Evolutionary conservation across 2,329 filamentous ascomycete species (phyloP), one percentile per base, ranked within the genome.

Genomic region (Clonostachys byssicola): DNA sequence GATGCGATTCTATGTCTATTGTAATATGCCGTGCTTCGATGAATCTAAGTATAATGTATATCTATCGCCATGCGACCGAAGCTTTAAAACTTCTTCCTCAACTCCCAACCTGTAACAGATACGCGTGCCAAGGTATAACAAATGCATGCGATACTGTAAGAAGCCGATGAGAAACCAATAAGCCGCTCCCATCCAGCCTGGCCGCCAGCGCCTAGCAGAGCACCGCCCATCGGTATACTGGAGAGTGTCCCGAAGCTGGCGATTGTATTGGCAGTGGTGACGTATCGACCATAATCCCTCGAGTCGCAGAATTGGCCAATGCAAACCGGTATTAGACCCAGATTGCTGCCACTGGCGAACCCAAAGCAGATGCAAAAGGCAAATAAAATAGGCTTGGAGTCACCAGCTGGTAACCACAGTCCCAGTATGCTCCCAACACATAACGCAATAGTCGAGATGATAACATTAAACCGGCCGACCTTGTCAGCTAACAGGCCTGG

Each of bases 251-350:
- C 84, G 55, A 89, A 80, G 43, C 78, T 81, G 12, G 87, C 84
- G 33, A 89, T 68, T 0, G 81, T 86, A 57, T 86, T 89, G 43
- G 81, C 80, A 2, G 84, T 88, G 2, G 84, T 83, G 54, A 85
- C 88, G 51, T 86, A 83, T 35, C 83, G 70, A 0, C 86, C 86
- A 52, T 88, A 88, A 43, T 88, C 72, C 51, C 84, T 77, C 1
- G 83, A 86, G 20, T 77, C 74, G 62, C 86, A 89, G 2, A 89
- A 72, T 61, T 87, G 82, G 1, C 83, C 83, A 2, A 90, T 74
- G 51, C 86, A 89, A 1, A 89, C 86, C 0, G 87, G 86, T 0
- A 84, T 86, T 43, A 90, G 60, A 6, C 76, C 81, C 55, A 90
- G 88, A 48, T 86, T 86, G 34, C 77, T 80, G 0, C 87, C 87